Conservation (phyloP, 495 filamentous ascomycete species). For the Daldinia grandis region DNA sequence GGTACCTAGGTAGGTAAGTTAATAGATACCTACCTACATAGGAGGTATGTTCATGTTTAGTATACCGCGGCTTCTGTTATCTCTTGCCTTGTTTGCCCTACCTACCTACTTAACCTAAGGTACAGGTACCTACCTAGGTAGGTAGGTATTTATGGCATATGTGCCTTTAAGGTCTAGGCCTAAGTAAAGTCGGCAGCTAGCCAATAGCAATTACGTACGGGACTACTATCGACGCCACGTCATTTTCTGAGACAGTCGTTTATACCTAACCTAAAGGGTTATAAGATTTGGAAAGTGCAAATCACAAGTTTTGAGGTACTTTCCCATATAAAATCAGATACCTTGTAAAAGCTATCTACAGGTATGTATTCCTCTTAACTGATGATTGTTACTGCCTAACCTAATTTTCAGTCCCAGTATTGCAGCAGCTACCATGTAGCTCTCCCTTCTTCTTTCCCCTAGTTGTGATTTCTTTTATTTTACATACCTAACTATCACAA, state of each 20-base stretch:
- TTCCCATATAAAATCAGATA: too few relatives aligned
- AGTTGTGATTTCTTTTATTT: neutral
- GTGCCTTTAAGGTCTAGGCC: neutral
- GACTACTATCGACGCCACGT: neutral
- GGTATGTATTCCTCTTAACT: too few relatives aligned
- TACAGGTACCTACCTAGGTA: too few relatives aligned
- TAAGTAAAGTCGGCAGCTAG: neutral
- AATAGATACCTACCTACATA: too few relatives aligned
- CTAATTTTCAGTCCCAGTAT: neutral
- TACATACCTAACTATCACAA: too few relatives aligned
- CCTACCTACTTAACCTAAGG: too few relatives aligned
- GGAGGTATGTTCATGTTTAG: too few relatives aligned
- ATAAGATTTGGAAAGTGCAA: neutral
- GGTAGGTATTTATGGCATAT: neutral
- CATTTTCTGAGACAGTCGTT: slow-evolving; percentile 1
- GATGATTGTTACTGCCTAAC: too few relatives aligned
- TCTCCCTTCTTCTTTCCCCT: neutral
- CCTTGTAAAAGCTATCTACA: too few relatives aligned
- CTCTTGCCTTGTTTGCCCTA: neutral
- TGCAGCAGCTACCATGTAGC: neutral
- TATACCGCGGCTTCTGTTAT: neutral
- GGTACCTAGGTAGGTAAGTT: too few relatives aligned
- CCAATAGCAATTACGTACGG: neutral
- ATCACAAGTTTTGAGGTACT: neutral
- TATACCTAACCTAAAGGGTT: neutral